phyloP scores from a whole-genome alignment of 768 basidiomycete species.

The Auriscalpium orientale region DNA sequence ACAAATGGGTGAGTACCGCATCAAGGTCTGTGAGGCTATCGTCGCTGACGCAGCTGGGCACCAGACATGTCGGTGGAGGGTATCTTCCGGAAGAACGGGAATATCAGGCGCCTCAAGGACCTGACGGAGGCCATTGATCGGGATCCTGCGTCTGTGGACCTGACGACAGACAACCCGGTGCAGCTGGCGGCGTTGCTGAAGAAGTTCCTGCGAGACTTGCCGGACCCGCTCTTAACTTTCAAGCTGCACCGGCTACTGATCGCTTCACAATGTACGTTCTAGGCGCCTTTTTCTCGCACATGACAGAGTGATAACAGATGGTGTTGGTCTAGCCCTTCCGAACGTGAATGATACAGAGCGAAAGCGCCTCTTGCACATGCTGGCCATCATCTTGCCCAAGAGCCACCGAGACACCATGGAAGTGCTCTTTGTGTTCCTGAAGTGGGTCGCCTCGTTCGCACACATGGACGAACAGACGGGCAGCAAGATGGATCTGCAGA shows the following conservation, averaged over 20 bases:
- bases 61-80: conserved; percentile 98
- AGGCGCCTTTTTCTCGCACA: neutral
- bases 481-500: conserved; percentile 95
- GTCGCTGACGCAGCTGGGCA: neutral
- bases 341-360: conserved; percentile 57
- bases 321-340: conserved; percentile 52
- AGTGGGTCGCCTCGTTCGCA: conserved; percentile 99
- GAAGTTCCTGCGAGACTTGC: conserved; percentile 93
- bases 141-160: conserved; percentile 87
- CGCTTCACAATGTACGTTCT: conserved; percentile 73
- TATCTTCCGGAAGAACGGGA: conserved; percentile 97
- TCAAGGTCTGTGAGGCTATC: conserved; percentile 1
- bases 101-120: conserved; percentile 88
- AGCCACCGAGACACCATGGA: conserved; percentile 96
- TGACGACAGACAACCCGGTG: conserved; percentile 91
- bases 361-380: conserved; percentile 74
- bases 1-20: conserved; percentile 78
- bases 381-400: conserved; percentile 83
- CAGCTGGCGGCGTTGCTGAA: conserved; percentile 95
- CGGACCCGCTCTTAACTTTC: conserved; percentile 93
- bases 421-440: conserved; percentile 94
- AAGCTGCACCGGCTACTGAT: conserved; percentile 86
- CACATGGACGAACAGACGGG: conserved; percentile 97
- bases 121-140: conserved; percentile 89
- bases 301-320: neutral